phyloP scores from a whole-genome alignment of 352 stramenopile genomes.

The Phytophthora pisi region DNA sequence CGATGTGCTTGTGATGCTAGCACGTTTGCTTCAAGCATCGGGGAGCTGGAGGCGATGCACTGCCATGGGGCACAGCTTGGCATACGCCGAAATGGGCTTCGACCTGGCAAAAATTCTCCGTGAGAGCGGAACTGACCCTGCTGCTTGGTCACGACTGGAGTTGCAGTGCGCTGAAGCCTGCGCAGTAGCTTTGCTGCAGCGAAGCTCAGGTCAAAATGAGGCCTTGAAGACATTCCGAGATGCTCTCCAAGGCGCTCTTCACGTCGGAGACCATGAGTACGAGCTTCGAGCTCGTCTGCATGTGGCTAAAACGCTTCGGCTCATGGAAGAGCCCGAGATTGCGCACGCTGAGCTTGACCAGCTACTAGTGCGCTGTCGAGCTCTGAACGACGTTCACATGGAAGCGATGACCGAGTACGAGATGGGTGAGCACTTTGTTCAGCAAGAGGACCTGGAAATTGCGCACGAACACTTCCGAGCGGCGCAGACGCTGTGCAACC shows the following conservation, averaged over 20 bases:
- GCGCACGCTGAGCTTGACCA: constrained; percentile 49
- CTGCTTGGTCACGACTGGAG: constrained; percentile 37
- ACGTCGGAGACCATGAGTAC: constrained; percentile 43
- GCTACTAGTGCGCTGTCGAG: constrained; percentile 44
- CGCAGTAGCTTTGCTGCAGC: constrained; percentile 41
- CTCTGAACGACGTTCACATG: constrained; percentile 44
- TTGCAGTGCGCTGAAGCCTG: constrained; percentile 55
- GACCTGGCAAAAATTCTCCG: constrained; percentile 47
- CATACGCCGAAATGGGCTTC: constrained; percentile 50
- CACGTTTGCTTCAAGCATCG: constrained; percentile 50
- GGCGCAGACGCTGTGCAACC: constrained; percentile 51
- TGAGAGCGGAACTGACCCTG: constrained; percentile 8
- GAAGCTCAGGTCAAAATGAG: constrained; percentile 40
- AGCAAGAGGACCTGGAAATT: constrained; percentile 41
- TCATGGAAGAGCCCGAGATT: constrained; percentile 44
- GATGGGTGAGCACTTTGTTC: constrained; percentile 51
- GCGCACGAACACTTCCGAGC: constrained; percentile 47
- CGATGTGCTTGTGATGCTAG: constrained; percentile 50
- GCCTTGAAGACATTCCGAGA: constrained; percentile 54
- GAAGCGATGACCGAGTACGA: constrained; percentile 58
- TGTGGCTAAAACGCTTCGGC: constrained; percentile 41
- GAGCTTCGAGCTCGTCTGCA: constrained; percentile 50
- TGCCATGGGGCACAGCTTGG: constrained; percentile 40
- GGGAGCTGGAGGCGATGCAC: constrained; percentile 54
- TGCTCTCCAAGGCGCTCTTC: constrained; percentile 46